Evolutionary conservation across 2,329 filamentous ascomycete genomes (phyloP), one percentile per base, ranked within the genome.

Genomic region (Thelonectria olida): DNA sequence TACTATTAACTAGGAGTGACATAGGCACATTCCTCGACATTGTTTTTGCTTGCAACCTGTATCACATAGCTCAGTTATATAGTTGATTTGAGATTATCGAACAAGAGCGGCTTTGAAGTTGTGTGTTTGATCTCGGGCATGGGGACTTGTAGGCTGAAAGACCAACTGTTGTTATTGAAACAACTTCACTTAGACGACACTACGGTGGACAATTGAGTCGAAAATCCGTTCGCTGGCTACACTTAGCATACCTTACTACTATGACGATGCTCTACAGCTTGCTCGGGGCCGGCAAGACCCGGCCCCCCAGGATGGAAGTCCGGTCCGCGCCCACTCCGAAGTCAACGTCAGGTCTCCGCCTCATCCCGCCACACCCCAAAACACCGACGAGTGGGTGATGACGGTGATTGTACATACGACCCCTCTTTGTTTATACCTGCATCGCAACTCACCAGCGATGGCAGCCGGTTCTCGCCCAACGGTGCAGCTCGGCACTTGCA

Each of bases 401-500:
- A 19, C 45, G 15, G 23, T 13, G 20, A 31, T 9, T 8, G 8
- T 9, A 13, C 17, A 22, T 10, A 7, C 9, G 13, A 17, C 13
- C 25, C 10, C 27, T 20, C 7, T 12, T 20, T 23, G 6, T 13
- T 20, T 7, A 19, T 28, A 50, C 23, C n/a, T 6, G 7, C n/a
- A 23, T 20, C 7, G 3, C 25, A 19, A 9, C 13, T 25, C 22
- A 25, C 28, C 17, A 5, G 22, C 13, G 7, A 61, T 54, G 51
- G 23, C 36, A n/a, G 38, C 28, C 20, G 19, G 17, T 23, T 28
- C 20, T 17, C 28, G 34, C 44, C 60, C 62, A 15, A 27, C 48
- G 36, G 64, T 74, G 48, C 25, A 49, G 28, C 52, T 71, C 54
- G 69, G 68, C 52, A 66, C 64, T 54, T 66, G 67, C 58, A 63